Conservation (phyloP, 2,329 filamentous ascomycete genomes). For the Neofusicoccum parvum region DNA sequence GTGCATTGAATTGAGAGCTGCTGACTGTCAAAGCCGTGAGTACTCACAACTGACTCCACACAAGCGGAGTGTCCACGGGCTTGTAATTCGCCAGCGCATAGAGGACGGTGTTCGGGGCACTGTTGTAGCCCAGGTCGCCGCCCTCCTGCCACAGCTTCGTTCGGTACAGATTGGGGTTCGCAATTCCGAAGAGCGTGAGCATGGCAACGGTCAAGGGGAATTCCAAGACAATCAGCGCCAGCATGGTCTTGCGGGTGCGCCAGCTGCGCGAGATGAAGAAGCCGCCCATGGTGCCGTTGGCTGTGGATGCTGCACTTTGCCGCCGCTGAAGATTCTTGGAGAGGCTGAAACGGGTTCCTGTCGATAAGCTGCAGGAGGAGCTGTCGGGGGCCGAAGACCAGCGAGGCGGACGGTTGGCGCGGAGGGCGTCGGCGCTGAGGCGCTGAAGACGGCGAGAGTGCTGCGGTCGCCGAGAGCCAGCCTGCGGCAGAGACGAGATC, state of each 20-base stretch:
- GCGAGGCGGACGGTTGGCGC: background rate
- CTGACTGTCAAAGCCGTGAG: background rate
- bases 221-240: constrained; percentile 65
- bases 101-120: constrained; percentile 67
- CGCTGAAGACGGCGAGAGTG: background rate
- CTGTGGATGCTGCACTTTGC: constrained; percentile 8
- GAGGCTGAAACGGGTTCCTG: constrained; percentile 12
- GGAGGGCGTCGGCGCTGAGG: background rate
- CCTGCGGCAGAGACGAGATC: background rate
- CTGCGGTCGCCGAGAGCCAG: constrained; percentile 5
- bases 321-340: background rate
- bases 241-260: constrained; percentile 54
- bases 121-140: constrained; percentile 71
- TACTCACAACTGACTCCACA: constrained; percentile 74
- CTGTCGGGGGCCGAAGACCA: constrained; percentile 1
- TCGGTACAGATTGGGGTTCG: constrained; percentile 72
- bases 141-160: constrained; percentile 74
- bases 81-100: constrained; percentile 75
- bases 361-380: constrained; percentile 5
- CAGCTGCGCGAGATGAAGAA: constrained; percentile 60
- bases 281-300: constrained; percentile 21
- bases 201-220: constrained; percentile 65
- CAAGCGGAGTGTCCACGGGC: constrained; percentile 63
- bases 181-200: constrained; percentile 72
- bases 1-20: background rate